Base-by-base conservation (phyloP, 331 rosid genomes). In the Cydonia oblonga region DNA sequence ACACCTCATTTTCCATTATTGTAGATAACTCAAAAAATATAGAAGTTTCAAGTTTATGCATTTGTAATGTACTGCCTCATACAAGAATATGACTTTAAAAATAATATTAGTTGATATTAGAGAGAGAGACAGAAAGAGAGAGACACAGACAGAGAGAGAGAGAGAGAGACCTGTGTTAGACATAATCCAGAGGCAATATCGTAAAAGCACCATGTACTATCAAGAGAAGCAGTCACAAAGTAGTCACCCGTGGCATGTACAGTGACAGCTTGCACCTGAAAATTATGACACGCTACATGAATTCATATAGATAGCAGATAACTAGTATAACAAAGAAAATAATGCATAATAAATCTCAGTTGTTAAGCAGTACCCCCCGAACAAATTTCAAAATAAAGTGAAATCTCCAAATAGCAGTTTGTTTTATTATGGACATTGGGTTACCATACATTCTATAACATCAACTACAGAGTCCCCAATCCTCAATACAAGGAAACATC, bases 211-310 rank as follows among this genome's bases (percentile, higher is more conserved):
- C 99, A 95, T 13, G 96, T 88, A 81, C 86, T 84, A 68, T 95
- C 99, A 72, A 95, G 97, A 61, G 99, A 95, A 65, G 97, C 96
- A 26, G 97, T 95, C 81, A 95, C 99, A 32, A 91, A 86, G 87
- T 83, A 95, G 87, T 87, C 86, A 70, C 88, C 90, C 8, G 99
- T 95, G 71, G 97, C 97, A 83, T 95, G 99, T 28, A 95, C 96
- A 1, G 99, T 91, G 60, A 95, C 96, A 62, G 97, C 96, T 88
- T 95, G 96, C 76, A 95, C 96, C 99, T 95, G 91, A 76, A 81
- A 79, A n/a, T 66, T 75, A 44, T 62, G 33, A 32, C 13, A 2
- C 20, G 28, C 46, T 71, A 14, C 38, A 9, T 26, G 38, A 57
- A 25, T 22, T 38, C 25, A 18, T 22, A 40, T 40, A 30, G 19